Conservation (phyloP, 2,329 filamentous ascomycete genomes). For the Byssochlamys sp. region DNA sequence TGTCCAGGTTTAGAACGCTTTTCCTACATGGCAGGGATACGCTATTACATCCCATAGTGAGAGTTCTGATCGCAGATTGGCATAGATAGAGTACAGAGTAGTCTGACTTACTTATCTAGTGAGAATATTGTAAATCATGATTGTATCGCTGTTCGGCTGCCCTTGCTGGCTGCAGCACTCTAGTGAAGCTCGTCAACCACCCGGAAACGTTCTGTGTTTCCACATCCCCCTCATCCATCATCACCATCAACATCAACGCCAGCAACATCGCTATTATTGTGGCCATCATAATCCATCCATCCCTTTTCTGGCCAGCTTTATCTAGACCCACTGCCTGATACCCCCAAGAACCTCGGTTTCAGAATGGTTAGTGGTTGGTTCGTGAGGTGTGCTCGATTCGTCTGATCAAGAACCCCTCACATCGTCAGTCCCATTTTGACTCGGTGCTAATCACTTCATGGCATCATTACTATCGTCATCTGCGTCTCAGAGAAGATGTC, state of each 20-base stretch:
- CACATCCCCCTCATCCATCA: neutral
- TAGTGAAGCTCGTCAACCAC: neutral
- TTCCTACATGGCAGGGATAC: neutral
- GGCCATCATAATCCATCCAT: neutral
- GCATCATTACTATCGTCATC: neutral
- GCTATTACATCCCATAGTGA: neutral
- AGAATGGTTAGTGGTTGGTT: neutral
- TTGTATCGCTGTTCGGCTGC: neutral
- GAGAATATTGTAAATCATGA: too few relatives aligned
- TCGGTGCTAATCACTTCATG: neutral
- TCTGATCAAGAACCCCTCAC: neutral
- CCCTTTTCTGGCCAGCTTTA: neutral
- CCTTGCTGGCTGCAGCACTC: neutral
- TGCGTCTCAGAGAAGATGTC: neutral
- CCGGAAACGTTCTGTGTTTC: neutral
- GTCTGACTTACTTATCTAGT: neutral
- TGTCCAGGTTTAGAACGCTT: neutral
- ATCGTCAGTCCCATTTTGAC: neutral
- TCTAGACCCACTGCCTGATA: neutral
- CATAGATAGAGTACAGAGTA: neutral
- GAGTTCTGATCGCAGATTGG: neutral
- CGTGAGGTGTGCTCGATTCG: neutral
- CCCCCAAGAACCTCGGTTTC: neutral
- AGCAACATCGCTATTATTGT: neutral
- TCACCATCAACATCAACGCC: neutral